Conservation (phyloP, 2,329 filamentous ascomycete genomes). For the Septoria petroselini region DNA sequence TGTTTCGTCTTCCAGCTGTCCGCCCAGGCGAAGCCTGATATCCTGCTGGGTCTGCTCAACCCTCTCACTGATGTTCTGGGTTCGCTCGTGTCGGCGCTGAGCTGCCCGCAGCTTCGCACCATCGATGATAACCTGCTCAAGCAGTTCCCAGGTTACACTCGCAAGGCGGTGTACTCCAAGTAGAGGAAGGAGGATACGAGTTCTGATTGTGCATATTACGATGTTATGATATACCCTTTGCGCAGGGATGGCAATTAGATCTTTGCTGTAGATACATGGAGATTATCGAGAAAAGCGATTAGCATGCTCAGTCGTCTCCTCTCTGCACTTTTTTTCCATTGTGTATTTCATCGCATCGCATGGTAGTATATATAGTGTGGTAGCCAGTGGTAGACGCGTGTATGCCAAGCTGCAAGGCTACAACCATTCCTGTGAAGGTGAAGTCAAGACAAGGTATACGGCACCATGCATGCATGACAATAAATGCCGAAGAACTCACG, state of each 20-base stretch:
- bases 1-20: constrained; percentile 40
- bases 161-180: constrained; percentile 21
- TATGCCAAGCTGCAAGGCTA: no score
- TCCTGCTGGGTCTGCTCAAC: constrained; percentile 18
- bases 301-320: not conserved
- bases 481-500: no score
- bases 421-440: no score
- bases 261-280: not conserved
- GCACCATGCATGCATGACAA: no score
- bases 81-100: constrained; percentile 21
- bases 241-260: constrained; percentile 3
- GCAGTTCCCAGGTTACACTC: constrained; percentile 32
- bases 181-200: not conserved
- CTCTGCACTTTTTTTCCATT: no score
- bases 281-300: not conserved
- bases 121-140: constrained; percentile 32
- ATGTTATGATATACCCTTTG: not conserved
- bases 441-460: no score
- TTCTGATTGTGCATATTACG: not conserved
- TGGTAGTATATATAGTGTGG: no score
- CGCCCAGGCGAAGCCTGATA: constrained; percentile 38
- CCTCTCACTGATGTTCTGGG: constrained; percentile 16
- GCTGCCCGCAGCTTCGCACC: constrained; percentile 31
- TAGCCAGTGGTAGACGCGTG: no score
- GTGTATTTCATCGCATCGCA: no score